These are phyloP conservation scores for Phaseolus lunatus DNA, from an alignment of 306 rosid genomes.

Conservation along the genomic window DNA sequence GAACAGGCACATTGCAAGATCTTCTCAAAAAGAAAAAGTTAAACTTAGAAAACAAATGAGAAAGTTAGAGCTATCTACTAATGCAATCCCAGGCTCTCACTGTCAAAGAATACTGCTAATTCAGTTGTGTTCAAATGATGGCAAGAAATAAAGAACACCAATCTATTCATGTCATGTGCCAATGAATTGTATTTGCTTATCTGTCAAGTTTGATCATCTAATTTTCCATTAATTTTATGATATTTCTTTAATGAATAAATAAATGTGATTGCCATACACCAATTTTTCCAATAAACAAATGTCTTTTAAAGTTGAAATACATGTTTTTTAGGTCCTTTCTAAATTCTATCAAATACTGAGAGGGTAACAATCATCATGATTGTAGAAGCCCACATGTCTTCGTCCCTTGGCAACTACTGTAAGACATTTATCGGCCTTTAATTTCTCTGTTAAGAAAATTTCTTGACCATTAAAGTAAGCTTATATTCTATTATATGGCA, in stretches of 20 bases:
- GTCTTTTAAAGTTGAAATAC: constrained; percentile 38
- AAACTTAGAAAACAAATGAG: not conserved
- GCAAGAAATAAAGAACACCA: constrained; percentile 30
- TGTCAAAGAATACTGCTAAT: constrained; percentile 25
- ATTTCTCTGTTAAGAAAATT: constrained; percentile 30
- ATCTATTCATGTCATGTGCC: constrained; percentile 17
- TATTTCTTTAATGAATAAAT: constrained; percentile 39
- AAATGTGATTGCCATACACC: constrained; percentile 29
- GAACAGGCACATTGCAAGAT: constrained; percentile 17
- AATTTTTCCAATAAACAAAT: not conserved
- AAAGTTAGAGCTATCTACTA: constrained; percentile 23
- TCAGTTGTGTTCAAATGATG: constrained; percentile 47
- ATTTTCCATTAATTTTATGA: constrained; percentile 43
- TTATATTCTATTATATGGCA: constrained; percentile 27
- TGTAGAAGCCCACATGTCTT: constrained; percentile 54
- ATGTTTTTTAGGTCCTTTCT: constrained; percentile 43
- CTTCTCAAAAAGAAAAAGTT: not conserved
- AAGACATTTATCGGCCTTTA: constrained; percentile 40
- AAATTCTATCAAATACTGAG: constrained; percentile 41
- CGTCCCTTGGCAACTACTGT: constrained; percentile 45
- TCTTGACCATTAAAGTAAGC: constrained; percentile 43
- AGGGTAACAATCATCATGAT: constrained; percentile 41
- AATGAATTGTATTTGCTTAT: constrained; percentile 29
- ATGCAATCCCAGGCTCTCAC: constrained; percentile 5
- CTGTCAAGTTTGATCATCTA: constrained; percentile 42